Conservation (phyloP, 2,329 filamentous ascomycete species). For the Dothideomycetes sp. region DNA sequence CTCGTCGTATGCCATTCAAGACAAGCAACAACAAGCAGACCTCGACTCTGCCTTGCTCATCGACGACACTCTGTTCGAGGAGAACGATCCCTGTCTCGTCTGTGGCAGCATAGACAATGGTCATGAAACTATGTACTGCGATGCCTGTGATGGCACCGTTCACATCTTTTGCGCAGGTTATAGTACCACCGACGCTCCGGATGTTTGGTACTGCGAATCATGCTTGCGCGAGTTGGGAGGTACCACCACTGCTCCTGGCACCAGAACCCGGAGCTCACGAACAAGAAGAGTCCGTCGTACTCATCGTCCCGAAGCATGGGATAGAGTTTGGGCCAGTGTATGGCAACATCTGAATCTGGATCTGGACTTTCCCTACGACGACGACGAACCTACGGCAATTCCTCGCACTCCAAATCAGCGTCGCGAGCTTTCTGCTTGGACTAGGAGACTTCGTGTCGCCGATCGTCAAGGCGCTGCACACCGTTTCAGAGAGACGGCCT, state of each 20-base stretch:
- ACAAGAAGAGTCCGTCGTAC: constrained; percentile 15
- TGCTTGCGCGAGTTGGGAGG: constrained; percentile 48
- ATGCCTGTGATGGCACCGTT: constrained; percentile 80
- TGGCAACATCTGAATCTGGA: constrained; percentile 72
- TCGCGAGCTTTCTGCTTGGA: constrained; percentile 62
- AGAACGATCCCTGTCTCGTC: constrained; percentile 67
- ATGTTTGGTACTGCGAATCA: constrained; percentile 77
- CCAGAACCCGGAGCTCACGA: constrained; percentile 5
- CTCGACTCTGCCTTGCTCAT: constrained; percentile 74
- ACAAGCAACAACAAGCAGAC: constrained; percentile 83
- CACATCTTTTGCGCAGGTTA: constrained; percentile 81
- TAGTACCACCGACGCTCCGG: constrained; percentile 47
- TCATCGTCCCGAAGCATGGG: constrained; percentile 43
- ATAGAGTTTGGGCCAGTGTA: constrained; percentile 80
- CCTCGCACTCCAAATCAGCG: constrained; percentile 47
- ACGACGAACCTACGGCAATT: constrained; percentile 42
- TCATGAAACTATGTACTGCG: constrained; percentile 79
- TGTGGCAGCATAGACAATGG: constrained; percentile 75
- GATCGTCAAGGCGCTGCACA: constrained; percentile 64
- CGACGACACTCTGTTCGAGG: constrained; percentile 52
- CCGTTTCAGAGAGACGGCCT: constrained; percentile 43
- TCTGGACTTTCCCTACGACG: constrained; percentile 75
- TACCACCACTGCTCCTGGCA: constrained; percentile 1
- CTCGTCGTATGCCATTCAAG: constrained; percentile 58
- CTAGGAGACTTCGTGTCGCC: constrained; percentile 73